Evolutionary conservation across 1,284 basidiomycete genomes (phyloP).

Genomic region (Fistulina hepatica): DNA sequence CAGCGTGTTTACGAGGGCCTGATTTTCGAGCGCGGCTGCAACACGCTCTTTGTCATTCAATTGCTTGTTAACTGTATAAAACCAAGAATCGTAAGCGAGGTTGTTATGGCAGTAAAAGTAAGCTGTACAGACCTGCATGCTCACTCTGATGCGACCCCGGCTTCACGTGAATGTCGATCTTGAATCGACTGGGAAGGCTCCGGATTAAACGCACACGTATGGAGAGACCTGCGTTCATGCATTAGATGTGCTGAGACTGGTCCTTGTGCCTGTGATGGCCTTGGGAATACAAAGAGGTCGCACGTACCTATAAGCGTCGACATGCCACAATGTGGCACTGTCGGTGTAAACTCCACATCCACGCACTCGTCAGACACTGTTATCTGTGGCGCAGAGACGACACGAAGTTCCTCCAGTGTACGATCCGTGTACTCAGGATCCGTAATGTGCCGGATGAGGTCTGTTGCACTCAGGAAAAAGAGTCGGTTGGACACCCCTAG

Average conservation of each 20-base stretch:
- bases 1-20: conserved; percentile 76
- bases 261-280: background rate
- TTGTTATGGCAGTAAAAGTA: background rate
- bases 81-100: background rate
- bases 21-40: conserved; percentile 93
- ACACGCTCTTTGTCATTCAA: conserved; percentile 98
- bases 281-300: background rate
- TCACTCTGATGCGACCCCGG: conserved; percentile 95
- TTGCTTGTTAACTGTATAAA: conserved; percentile 83
- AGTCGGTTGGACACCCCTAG: conserved; percentile 1
- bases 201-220: conserved; percentile 87
- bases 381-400: conserved; percentile 88
- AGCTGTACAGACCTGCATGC: conserved; percentile 52
- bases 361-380: conserved; percentile 64
- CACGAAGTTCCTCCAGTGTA: conserved; percentile 94
- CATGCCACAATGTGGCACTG: conserved; percentile 97
- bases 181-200: conserved; percentile 85
- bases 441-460: conserved; percentile 85
- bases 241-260: too few species aligned
- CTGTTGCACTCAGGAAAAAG: conserved; percentile 28
- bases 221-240: conserved; percentile 81
- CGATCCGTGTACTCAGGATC: conserved; percentile 97
- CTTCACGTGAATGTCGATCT: conserved; percentile 90
- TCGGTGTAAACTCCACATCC: conserved; percentile 88
- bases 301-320: conserved; percentile 87